Percentiles rank a stretch among this genome's conserved stretches.
Evolutionary conservation across 306 rosid species (phyloP).

Genomic region (Prunus mongolica): DNA sequence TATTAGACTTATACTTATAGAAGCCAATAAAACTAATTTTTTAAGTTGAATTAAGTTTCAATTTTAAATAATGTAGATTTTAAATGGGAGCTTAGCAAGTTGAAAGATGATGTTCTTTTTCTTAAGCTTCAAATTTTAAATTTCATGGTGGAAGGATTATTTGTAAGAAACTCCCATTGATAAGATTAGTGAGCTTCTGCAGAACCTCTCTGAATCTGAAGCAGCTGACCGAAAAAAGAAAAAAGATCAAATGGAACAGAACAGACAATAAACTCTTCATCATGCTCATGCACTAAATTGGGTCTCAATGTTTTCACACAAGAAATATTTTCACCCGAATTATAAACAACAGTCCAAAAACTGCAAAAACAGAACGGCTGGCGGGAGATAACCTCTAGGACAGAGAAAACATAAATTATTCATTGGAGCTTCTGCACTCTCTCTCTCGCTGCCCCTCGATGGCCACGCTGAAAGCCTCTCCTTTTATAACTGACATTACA

Average conservation of each 20-base stretch:
- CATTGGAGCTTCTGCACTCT: neutral
- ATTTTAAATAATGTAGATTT: neutral
- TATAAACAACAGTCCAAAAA: neutral
- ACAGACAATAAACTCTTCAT: too few species aligned
- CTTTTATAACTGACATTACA: slow-evolving; percentile 13
- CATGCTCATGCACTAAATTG: neutral
- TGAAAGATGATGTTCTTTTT: too few species aligned
- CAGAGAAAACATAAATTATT: neutral
- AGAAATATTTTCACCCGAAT: neutral
- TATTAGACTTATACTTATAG: neutral
- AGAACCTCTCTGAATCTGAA: too few species aligned
- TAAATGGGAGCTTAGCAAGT: neutral
- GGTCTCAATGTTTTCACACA: neutral
- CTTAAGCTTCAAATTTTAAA: neutral
- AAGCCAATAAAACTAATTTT: neutral
- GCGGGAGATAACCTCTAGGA: slow-evolving; percentile 35
- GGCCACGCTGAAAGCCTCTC: slow-evolving; percentile 31
- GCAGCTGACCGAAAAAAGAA: too few species aligned
- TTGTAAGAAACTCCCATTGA: too few species aligned
- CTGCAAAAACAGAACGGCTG: slow-evolving; percentile 7
- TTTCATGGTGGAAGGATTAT: too few species aligned
- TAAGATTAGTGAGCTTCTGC: too few species aligned
- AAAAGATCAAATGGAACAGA: too few species aligned
- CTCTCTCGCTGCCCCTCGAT: slow-evolving; percentile 34
- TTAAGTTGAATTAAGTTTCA: neutral